A percentile compares a stretch with the other conserved stretches of the same genome.
Evolutionary conservation across 805 yeast species (phyloP).

Genomic region (Candida glaebosa): DNA sequence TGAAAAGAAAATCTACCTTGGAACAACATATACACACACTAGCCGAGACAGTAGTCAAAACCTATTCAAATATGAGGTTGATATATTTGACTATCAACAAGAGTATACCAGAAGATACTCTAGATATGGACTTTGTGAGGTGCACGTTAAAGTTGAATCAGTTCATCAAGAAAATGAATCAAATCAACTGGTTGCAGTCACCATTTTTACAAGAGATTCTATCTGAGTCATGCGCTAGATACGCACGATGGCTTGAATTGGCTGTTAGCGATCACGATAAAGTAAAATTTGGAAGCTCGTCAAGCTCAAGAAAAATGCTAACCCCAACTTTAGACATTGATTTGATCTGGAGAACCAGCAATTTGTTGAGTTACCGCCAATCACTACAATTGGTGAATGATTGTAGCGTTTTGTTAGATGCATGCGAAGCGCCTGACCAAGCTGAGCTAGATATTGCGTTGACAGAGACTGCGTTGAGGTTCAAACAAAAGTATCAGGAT

Average conservation of each 20-base stretch:
- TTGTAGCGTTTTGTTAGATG: slow-evolving; percentile 11
- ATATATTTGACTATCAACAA: neutral
- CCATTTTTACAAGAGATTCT: slow-evolving; percentile 10
- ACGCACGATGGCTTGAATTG: slow-evolving; percentile 8
- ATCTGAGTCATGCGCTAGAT: slow-evolving; percentile 13
- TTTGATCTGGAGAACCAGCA: slow-evolving; percentile 19
- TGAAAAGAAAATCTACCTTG: slow-evolving; percentile 1
- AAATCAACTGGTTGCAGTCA: slow-evolving; percentile 14
- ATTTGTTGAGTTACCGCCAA: slow-evolving; percentile 12
- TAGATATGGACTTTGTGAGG: neutral
- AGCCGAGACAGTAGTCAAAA: neutral
- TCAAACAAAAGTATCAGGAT: slow-evolving; percentile 6
- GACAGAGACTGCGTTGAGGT: slow-evolving; percentile 10
- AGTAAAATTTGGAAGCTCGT: neutral
- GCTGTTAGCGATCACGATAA: neutral
- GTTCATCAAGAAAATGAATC: slow-evolving; percentile 16
- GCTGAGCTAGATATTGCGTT: slow-evolving; percentile 10
- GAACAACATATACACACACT: slow-evolving; percentile 1
- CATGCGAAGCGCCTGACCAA: slow-evolving; percentile 14
- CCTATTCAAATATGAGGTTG: slow-evolving; percentile 4
- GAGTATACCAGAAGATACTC: neutral
- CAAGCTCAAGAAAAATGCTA: slow-evolving; percentile 3
- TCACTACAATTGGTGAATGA: slow-evolving; percentile 7
- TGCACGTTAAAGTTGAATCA: slow-evolving; percentile 9
- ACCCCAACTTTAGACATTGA: slow-evolving; percentile 21